Base-by-base conservation (phyloP, 768 basidiomycete species). In the Leucosporidium scottii region DNA sequence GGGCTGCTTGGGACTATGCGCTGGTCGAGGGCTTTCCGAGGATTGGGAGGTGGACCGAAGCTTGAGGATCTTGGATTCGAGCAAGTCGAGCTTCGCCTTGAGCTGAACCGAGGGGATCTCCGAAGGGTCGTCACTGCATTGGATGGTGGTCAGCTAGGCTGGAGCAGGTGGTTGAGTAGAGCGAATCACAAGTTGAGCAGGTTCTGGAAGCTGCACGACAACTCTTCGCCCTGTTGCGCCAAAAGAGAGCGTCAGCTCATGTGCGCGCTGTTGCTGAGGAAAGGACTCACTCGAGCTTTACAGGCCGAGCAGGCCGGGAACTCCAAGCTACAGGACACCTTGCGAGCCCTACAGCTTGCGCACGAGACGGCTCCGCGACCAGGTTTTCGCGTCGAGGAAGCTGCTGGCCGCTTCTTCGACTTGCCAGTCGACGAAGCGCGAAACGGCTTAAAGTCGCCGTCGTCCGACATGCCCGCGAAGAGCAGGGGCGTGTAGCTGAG, bases 51-150 rank as follows among this genome's bases (percentile, higher is more conserved):
- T 23, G 53, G 59, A 21, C 55, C 51, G 36, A 2, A 30, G 23
- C 39, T 25, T n/a, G 65, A 59, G 65, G 13, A 72, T 15, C 9
- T 67, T 20, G 27, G 34, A 39, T 18, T 72, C 71, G 34, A 72
- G 65, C 0, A 58, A 60, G 58, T 72, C 71, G 34, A 72, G 30
- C 20, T 1, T 12, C 36, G 12, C 15, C 20, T 20, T 8, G n/a
- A 9, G 31, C 13, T 3, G n/a, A 10, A 44, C 39, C 39, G 39
- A 44, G 39, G 39, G 39, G 15, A 44, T 44, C 39, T 44, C 39
- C 39, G 39, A 44, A 10, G 39, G 39, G 39, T 44, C 39, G 39
- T 44, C 39, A 15, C 39, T 44, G 39, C 39, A 17, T 8, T 44
- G 15, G 6, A 44, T 44, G 15, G 3, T 6, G 15, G 15, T 44